These are phyloP conservation scores for Jackrogersella minutella DNA, from an alignment of 495 filamentous ascomycete genomes.

Conservation along the genomic window DNA sequence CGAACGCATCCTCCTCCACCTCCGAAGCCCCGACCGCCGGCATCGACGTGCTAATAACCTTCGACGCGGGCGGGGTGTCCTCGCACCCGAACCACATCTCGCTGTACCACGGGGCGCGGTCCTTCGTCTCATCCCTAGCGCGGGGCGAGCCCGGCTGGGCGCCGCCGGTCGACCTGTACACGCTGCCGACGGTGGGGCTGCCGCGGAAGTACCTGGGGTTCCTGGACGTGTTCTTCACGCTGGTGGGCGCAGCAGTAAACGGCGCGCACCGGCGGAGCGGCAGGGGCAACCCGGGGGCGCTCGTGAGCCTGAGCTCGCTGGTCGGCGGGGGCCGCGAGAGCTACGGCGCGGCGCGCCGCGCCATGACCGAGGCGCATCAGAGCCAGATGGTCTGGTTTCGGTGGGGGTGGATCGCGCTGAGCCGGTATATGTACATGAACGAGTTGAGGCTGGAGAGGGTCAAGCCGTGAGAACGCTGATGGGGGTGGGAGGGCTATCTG, in stretches of 20 bases:
- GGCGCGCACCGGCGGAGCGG: slow-evolving; percentile 34
- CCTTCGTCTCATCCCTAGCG: slow-evolving; percentile 71
- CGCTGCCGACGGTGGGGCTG: slow-evolving; percentile 73
- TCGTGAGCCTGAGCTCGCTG: slow-evolving; percentile 74
- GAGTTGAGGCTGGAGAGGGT: slow-evolving; percentile 73
- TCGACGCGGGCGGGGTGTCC: slow-evolving; percentile 81
- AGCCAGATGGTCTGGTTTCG: slow-evolving; percentile 99
- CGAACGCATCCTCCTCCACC: slow-evolving; percentile 31
- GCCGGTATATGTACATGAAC: slow-evolving; percentile 95
- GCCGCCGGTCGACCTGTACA: slow-evolving; percentile 82
- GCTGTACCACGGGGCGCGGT: slow-evolving; percentile 79
- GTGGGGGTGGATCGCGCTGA: slow-evolving; percentile 92
- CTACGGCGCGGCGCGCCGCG: slow-evolving; percentile 69
- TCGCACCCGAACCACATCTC: slow-evolving; percentile 91
- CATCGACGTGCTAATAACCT: slow-evolving; percentile 87
- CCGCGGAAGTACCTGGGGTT: slow-evolving; percentile 81
- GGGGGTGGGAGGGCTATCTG: not conserved
- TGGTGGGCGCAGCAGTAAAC: slow-evolving; percentile 56
- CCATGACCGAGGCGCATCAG: slow-evolving; percentile 87
- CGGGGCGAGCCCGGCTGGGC: slow-evolving; percentile 70
- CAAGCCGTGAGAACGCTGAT: slow-evolving; percentile 25
- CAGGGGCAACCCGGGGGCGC: slow-evolving; percentile 56
- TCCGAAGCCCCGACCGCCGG: slow-evolving; percentile 59
- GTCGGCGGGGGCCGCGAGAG: slow-evolving; percentile 60
- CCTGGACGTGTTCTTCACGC: slow-evolving; percentile 74